These are phyloP conservation scores for Chalaropsis thielavioides DNA, from an alignment of 2,329 filamentous ascomycete genomes.

Conservation along the genomic window DNA sequence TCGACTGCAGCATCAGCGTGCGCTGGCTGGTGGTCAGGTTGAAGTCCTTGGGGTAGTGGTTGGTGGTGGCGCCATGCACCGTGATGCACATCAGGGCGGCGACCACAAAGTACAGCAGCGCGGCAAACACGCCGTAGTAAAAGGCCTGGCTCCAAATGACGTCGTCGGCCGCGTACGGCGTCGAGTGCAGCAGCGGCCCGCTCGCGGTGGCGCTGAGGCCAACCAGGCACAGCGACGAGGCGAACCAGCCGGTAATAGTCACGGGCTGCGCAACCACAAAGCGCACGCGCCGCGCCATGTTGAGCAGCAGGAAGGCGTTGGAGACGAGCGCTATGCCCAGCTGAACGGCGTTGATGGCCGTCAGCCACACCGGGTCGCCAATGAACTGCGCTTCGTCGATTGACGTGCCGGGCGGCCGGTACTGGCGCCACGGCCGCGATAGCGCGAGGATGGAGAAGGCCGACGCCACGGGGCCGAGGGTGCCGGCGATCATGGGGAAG, in stretches of 20 bases:
- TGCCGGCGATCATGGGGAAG: conserved; percentile 68
- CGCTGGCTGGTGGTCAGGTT: conserved; percentile 64
- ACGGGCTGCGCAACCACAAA: conserved; percentile 72
- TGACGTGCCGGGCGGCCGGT: conserved; percentile 33
- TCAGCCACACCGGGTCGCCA: conserved; percentile 58
- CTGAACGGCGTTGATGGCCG: conserved; percentile 62
- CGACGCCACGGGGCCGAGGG: conserved; percentile 73
- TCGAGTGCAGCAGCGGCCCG: conserved; percentile 35
- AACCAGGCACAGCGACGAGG: conserved; percentile 50
- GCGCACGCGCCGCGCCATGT: conserved; percentile 67
- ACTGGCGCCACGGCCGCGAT: conserved; percentile 63
- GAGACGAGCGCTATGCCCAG: conserved; percentile 61
- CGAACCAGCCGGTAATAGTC: conserved; percentile 68
- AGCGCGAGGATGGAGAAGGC: conserved; percentile 77
- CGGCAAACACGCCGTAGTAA: conserved; percentile 72
- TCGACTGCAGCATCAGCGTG: conserved; percentile 81
- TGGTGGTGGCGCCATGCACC: conserved; percentile 55
- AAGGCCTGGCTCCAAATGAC: conserved; percentile 67
- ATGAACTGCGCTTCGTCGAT: conserved; percentile 35
- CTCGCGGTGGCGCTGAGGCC: conserved; percentile 51
- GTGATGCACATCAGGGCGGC: conserved; percentile 65
- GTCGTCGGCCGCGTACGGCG: conserved; percentile 27
- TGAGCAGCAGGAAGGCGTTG: conserved; percentile 70
- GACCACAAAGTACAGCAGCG: conserved; percentile 64
- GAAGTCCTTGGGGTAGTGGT: conserved; percentile 67